Conservation (phyloP, 306 rosid species). For the Cicer yamashitae region DNA sequence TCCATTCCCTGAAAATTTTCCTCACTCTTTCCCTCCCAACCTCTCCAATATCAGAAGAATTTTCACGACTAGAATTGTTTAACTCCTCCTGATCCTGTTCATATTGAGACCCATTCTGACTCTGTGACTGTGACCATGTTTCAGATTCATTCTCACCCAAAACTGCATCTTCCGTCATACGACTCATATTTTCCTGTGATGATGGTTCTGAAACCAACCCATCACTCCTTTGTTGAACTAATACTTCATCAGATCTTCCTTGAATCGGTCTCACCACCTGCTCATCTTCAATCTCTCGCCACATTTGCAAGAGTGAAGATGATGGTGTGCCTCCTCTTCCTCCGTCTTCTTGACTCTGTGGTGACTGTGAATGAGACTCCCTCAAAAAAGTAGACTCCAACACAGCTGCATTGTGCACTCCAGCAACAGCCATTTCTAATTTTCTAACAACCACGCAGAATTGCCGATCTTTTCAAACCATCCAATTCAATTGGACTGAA, state of each 20-base stretch:
- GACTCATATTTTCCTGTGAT: conserved; percentile 50
- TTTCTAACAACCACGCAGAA: conserved; percentile 39
- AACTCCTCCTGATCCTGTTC: conserved; percentile 74
- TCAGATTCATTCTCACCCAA: conserved; percentile 71
- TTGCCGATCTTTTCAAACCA: conserved; percentile 49
- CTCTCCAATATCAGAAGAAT: conserved; percentile 70
- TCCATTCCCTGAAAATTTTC: conserved; percentile 90
- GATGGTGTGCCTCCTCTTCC: conserved; percentile 68
- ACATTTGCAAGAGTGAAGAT: conserved; percentile 70
- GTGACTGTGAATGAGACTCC: conserved; percentile 69
- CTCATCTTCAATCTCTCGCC: conserved; percentile 94
- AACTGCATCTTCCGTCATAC: conserved; percentile 55
- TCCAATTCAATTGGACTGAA: conserved; percentile 58
- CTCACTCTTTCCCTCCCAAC: conserved; percentile 94
- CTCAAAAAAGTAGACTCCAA: conserved; percentile 73
- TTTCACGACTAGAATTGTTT: conserved; percentile 63
- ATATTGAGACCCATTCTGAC: conserved; percentile 66
- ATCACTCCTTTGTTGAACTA: conserved; percentile 61
- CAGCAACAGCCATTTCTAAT: conserved; percentile 83
- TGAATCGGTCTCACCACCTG: conserved; percentile 65
- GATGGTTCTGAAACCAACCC: conserved; percentile 54
- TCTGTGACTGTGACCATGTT: conserved; percentile 75
- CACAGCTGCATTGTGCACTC: conserved; percentile 74
- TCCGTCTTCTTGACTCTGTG: conserved; percentile 64
- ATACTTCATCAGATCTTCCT: conserved; percentile 67